phyloP scores from a whole-genome alignment of 2,329 filamentous ascomycete genomes.

The Aspergillus flavus region DNA sequence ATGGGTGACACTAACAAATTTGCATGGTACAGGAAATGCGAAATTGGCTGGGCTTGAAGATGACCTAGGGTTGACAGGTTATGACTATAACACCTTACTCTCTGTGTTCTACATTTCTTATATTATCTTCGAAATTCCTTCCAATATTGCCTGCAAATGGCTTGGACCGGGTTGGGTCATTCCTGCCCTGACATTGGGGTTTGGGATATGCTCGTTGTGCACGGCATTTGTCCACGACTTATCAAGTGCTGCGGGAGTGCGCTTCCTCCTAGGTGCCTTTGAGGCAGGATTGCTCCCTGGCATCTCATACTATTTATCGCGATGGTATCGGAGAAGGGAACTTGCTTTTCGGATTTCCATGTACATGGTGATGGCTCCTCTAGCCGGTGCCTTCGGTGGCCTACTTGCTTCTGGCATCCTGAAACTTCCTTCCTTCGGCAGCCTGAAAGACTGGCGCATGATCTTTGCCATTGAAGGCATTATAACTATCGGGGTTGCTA shows the following conservation, averaged over 20 bases:
- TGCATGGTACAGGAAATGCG: conserved; percentile 60
- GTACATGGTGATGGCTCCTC: conserved; percentile 70
- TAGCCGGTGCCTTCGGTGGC: conserved; percentile 72
- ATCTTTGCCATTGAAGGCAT: conserved; percentile 74
- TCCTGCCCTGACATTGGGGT: conserved; percentile 62
- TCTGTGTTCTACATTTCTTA: conserved; percentile 74
- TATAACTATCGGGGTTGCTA: conserved; percentile 59
- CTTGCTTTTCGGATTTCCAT: conserved; percentile 67
- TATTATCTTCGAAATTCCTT: conserved; percentile 72
- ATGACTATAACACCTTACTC: conserved; percentile 71
- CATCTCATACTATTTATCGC: conserved; percentile 71
- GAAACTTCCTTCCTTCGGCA: conserved; percentile 60
- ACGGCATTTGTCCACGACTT: conserved; percentile 67
- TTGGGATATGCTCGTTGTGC: conserved; percentile 65
- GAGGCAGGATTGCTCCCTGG: conserved; percentile 75
- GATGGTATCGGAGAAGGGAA: conserved; percentile 72
- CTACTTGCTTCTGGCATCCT: conserved; percentile 67
- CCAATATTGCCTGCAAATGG: conserved; percentile 68
- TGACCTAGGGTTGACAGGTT: conserved; percentile 61
- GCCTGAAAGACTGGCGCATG: conserved; percentile 65
- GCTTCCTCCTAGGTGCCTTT: conserved; percentile 69
- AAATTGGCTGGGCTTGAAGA: conserved; percentile 65
- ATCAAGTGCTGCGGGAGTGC: conserved; percentile 58
- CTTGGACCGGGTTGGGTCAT: conserved; percentile 74
- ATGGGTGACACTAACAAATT: neutral